Percentiles rank a stretch among this genome's conserved stretches.
Conservation (phyloP, 768 basidiomycete species). For the Boletus patriciae region DNA sequence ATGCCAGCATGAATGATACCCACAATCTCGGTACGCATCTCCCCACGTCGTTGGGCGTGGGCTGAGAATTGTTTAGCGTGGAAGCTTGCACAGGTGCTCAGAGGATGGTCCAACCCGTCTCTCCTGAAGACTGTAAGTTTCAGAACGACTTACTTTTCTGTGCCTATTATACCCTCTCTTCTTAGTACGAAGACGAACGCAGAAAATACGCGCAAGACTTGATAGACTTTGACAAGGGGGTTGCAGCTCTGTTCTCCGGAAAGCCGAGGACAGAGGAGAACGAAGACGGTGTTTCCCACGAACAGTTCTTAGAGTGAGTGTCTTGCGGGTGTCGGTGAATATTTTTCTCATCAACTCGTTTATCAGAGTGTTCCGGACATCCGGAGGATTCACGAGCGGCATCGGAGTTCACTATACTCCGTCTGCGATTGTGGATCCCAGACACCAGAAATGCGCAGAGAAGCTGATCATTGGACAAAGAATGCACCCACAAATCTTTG, state of each 20-base stretch:
- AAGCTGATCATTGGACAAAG: slow-evolving; percentile 40
- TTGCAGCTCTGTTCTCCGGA: slow-evolving; percentile 64
- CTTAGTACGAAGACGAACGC: slow-evolving; percentile 70
- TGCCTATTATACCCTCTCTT: background rate
- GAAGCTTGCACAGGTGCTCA: slow-evolving; percentile 49
- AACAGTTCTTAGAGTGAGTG: slow-evolving; percentile 37
- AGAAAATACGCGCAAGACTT: slow-evolving; percentile 69
- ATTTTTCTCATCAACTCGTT: background rate
- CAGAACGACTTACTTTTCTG: background rate
- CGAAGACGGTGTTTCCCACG: slow-evolving; percentile 35
- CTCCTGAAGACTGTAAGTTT: slow-evolving; percentile 43
- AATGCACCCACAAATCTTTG: slow-evolving; percentile 37
- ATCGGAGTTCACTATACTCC: slow-evolving; percentile 43
- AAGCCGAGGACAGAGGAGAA: slow-evolving; percentile 53
- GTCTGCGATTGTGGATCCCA: slow-evolving; percentile 36
- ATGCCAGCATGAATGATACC: slow-evolving; percentile 73
- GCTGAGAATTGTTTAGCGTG: slow-evolving; percentile 47
- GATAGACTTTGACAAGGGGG: slow-evolving; percentile 68
- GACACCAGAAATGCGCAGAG: slow-evolving; percentile 32
- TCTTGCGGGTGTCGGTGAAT: background rate
- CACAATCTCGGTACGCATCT: slow-evolving; percentile 58
- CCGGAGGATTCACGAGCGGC: slow-evolving; percentile 39
- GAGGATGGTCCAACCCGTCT: slow-evolving; percentile 39
- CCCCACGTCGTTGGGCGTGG: slow-evolving; percentile 36
- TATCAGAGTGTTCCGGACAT: slow-evolving; percentile 37